A percentile compares a stretch with the other conserved stretches of the same genome.
These are phyloP conservation scores for Botrytis sinoallii DNA, from an alignment of 2,329 filamentous ascomycete species.

Conservation along the genomic window DNA sequence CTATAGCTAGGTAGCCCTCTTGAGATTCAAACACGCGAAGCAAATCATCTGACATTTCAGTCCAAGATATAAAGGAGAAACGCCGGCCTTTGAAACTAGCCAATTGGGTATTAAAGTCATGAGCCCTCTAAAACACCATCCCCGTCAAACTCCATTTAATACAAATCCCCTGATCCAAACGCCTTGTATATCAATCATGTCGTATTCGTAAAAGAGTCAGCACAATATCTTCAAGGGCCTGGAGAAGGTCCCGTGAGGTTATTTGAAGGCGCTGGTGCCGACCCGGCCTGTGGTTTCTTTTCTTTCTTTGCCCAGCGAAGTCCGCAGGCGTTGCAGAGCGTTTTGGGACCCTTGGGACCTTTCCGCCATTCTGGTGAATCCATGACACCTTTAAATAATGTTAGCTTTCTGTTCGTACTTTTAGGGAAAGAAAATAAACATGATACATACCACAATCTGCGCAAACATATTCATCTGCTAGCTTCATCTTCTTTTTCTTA, in stretches of 20 bases:
- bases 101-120: constrained; percentile 1
- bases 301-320: constrained; percentile 75
- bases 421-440: background rate
- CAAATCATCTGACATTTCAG: background rate
- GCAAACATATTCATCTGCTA: constrained; percentile 85
- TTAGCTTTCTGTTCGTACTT: constrained; percentile 8
- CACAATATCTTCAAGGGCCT: background rate
- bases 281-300: constrained; percentile 55
- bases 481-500: constrained; percentile 84
- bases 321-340: constrained; percentile 92
- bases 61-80: background rate
- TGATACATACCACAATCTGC: constrained; percentile 74
- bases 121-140: background rate
- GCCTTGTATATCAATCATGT: constrained; percentile 6
- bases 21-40: background rate
- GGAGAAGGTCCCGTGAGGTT: background rate
- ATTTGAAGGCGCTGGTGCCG: background rate
- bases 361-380: constrained; percentile 97
- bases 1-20: background rate
- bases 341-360: constrained; percentile 88
- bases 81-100: background rate
- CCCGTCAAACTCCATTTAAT: constrained; percentile 15
- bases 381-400: constrained; percentile 57
- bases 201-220: constrained; percentile 13
- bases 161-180: background rate